Evolutionary conservation across 108 stramenopile species (phyloP).

Genomic region (Skeletonema potamos): DNA sequence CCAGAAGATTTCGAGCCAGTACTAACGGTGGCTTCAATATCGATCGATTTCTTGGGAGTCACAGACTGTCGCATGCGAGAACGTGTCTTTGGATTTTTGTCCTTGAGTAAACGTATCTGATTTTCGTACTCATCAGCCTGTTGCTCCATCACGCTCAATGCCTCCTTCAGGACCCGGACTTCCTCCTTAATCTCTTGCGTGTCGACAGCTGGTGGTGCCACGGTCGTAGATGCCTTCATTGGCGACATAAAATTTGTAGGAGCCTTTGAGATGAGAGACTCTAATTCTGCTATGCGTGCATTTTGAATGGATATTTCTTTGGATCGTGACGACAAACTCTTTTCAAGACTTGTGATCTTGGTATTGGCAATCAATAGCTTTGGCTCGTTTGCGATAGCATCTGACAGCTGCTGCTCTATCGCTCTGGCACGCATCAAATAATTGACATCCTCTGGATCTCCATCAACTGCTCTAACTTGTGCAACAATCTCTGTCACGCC

Average conservation of each 20-base stretch:
- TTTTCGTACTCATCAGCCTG: slow-evolving; percentile 85
- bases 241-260: slow-evolving; percentile 48
- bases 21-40: slow-evolving; percentile 24
- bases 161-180: slow-evolving; percentile 69
- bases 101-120: slow-evolving; percentile 70
- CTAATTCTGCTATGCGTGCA: slow-evolving; percentile 67
- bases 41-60: slow-evolving; percentile 29
- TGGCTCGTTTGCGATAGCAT: slow-evolving; percentile 69
- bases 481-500: slow-evolving; percentile 62
- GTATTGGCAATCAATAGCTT: slow-evolving; percentile 57
- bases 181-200: slow-evolving; percentile 62
- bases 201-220: slow-evolving; percentile 49
- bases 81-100: slow-evolving; percentile 57
- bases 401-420: slow-evolving; percentile 57
- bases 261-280: slow-evolving; percentile 62
- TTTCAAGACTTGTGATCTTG: slow-evolving; percentile 71
- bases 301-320: slow-evolving; percentile 80
- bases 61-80: slow-evolving; percentile 17
- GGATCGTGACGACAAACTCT: slow-evolving; percentile 65
- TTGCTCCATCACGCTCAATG: slow-evolving; percentile 77
- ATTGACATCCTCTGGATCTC: slow-evolving; percentile 77
- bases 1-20: slow-evolving; percentile 11
- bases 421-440: slow-evolving; percentile 59
- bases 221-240: slow-evolving; percentile 38
- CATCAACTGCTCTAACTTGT: slow-evolving; percentile 58